A percentile compares a stretch with the other conserved stretches of the same genome.
These are phyloP conservation scores for Dothiorella sarmentorum DNA, from an alignment of 2,329 filamentous ascomycete species.

Conservation along the genomic window DNA sequence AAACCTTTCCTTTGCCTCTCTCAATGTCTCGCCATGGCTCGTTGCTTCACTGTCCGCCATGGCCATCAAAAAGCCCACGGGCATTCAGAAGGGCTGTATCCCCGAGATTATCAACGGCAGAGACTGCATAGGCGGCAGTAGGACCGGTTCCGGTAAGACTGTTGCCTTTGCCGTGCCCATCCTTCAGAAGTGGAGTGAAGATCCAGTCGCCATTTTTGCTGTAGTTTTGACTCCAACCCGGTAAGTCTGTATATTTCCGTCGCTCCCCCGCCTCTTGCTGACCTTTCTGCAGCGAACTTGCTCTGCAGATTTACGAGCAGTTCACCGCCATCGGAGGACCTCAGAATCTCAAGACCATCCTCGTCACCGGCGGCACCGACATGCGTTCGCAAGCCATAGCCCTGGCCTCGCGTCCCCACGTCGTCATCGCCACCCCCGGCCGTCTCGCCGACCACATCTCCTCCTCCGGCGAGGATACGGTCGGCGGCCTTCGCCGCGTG, in stretches of 20 bases:
- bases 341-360: constrained; percentile 78
- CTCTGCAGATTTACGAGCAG: constrained; percentile 94
- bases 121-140: constrained; percentile 91
- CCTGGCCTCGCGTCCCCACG: constrained; percentile 75
- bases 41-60: constrained; percentile 71
- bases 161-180: constrained; percentile 94
- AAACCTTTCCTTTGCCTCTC: constrained; percentile 65
- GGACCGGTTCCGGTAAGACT: constrained; percentile 96
- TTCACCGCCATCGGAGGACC: constrained; percentile 88
- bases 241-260: constrained; percentile 38
- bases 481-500: constrained; percentile 73
- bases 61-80: constrained; percentile 84
- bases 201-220: constrained; percentile 87
- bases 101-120: constrained; percentile 86
- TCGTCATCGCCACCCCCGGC: constrained; percentile 92
- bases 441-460: constrained; percentile 90
- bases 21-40: constrained; percentile 82
- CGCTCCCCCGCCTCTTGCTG: neutral
- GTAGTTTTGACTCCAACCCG: constrained; percentile 85
- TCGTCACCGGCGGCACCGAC: constrained; percentile 90
- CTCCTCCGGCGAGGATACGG: constrained; percentile 86
- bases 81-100: constrained; percentile 90
- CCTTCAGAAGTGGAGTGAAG: constrained; percentile 86
- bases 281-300: constrained; percentile 65
- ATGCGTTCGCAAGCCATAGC: constrained; percentile 88